Percentiles rank a stretch among this genome's conserved stretches.
phyloP scores from a whole-genome alignment of 495 filamentous ascomycete species.

The Tuber indicum region DNA sequence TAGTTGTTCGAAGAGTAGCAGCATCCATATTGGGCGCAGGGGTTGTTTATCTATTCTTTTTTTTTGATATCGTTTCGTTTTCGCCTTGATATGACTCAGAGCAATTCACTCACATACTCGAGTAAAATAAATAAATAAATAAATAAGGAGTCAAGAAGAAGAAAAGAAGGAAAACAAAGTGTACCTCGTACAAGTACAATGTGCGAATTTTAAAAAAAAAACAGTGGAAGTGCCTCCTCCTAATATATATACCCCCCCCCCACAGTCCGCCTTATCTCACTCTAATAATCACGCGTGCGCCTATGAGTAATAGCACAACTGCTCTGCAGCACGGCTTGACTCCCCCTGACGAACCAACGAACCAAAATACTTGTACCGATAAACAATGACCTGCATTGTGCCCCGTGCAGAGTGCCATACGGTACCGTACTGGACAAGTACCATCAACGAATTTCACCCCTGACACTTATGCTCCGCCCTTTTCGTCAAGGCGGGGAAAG shows the following conservation, averaged over 20 bases:
- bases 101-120: not conserved
- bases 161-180: not conserved
- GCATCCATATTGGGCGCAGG: not conserved
- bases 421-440: too few species aligned
- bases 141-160: not conserved
- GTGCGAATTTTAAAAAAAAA: not conserved
- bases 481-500: not conserved
- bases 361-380: not conserved
- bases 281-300: not conserved
- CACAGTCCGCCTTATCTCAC: not conserved
- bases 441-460: not conserved
- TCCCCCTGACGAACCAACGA: not conserved
- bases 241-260: not conserved
- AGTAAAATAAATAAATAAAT: not conserved
- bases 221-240: not conserved
- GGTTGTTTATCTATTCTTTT: not conserved
- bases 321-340: not conserved
- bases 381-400: not conserved
- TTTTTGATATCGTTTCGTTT: not conserved
- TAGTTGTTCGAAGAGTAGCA: not conserved
- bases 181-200: not conserved
- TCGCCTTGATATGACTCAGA: not conserved
- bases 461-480: not conserved
- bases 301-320: not conserved
- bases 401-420: not conserved